phyloP scores from a whole-genome alignment of 441 rosid species.

The Rhodomyrtus psidioides region DNA sequence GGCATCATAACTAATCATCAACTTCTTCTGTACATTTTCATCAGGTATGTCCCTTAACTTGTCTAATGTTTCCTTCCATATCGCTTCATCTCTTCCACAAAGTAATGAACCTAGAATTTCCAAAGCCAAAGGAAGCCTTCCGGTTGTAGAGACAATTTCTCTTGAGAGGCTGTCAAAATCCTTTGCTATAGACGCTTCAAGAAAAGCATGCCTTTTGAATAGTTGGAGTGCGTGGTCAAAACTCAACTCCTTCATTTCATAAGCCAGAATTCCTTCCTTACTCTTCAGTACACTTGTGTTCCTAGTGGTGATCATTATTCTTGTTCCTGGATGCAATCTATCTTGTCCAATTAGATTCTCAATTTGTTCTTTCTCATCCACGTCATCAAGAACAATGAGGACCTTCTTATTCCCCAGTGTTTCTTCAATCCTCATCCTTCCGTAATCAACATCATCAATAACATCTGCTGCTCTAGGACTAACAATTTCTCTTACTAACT shows the following conservation, averaged over 20 bases:
- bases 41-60: fast-evolving
- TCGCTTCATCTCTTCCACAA: fast-evolving
- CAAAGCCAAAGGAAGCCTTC: not conserved
- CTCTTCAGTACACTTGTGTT: no score
- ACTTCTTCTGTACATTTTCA: fast-evolving
- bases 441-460: not conserved
- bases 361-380: not conserved
- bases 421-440: not conserved
- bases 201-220: not conserved
- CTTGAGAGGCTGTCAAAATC: not conserved
- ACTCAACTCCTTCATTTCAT: no score
- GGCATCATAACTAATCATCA: not conserved
- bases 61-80: not conserved
- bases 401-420: not conserved
- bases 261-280: no score
- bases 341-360: no score
- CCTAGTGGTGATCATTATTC: no score
- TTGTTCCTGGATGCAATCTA: no score
- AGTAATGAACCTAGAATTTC: not conserved
- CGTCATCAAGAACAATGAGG: not conserved
- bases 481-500: not conserved
- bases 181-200: not conserved
- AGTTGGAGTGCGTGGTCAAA: not conserved
- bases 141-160: fast-evolving
- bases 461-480: no score